Evolutionary conservation across 202 grass and related monocot genomes (phyloP).

Genomic region (Zizania palustris): DNA sequence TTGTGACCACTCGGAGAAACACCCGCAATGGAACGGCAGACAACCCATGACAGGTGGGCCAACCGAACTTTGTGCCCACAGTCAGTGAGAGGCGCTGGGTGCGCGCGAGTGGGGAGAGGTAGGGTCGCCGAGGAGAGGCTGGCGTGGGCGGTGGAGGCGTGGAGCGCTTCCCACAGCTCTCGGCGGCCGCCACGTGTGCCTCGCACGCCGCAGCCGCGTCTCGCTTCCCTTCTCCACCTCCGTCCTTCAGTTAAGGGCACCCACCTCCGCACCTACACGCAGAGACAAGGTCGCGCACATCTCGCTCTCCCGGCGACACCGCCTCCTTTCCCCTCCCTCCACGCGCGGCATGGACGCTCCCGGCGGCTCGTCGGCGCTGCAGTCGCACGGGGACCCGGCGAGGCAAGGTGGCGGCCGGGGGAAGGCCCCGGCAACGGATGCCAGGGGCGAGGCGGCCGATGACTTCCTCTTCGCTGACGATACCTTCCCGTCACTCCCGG

Average conservation of each 20-base stretch:
- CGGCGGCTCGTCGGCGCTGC: conserved; percentile 40
- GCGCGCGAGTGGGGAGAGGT: background rate
- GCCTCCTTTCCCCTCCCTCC: background rate
- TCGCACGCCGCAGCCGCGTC: conserved; percentile 39
- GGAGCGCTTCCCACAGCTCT: conserved; percentile 46
- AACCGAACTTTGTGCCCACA: fast-evolving
- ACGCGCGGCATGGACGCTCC: conserved; percentile 46
- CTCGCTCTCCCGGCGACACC: background rate
- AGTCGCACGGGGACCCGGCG: conserved; percentile 35
- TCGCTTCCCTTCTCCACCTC: conserved; percentile 34
- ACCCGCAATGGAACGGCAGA: fast-evolving
- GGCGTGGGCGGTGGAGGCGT: conserved; percentile 64
- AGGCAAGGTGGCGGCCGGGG: conserved; percentile 34
- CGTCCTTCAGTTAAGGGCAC: conserved; percentile 57
- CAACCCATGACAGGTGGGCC: background rate
- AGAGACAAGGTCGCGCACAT: conserved; percentile 18
- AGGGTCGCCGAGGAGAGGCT: conserved; percentile 42
- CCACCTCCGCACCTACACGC: conserved; percentile 47
- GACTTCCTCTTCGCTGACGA: conserved; percentile 80
- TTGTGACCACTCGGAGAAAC: background rate
- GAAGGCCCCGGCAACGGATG: conserved; percentile 40
- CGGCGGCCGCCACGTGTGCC: conserved; percentile 52
- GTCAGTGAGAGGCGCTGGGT: background rate
- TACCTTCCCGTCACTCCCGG: conserved; percentile 65
- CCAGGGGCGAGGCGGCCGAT: conserved; percentile 47